Evolutionary conservation across 164 flowering plant genomes (phyloP), one percentile per base, ranked within the genome.

Genomic region (Amborella trichopoda): DNA sequence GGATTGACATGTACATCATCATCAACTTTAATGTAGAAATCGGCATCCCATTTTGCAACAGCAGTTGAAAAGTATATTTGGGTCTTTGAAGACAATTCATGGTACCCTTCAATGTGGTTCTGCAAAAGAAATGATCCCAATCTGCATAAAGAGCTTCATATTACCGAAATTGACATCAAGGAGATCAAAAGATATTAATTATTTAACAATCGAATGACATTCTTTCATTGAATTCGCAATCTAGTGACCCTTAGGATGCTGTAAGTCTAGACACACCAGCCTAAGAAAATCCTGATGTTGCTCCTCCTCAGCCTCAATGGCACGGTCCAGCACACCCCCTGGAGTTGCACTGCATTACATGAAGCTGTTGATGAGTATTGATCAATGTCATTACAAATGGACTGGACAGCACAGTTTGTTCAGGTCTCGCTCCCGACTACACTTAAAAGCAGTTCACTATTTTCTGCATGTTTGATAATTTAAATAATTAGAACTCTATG

Each of bases 71-170:
- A 91, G 68, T 74, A 87, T 52, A 64, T 71, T 72, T 82, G 82
- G 10, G 98, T 90, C 59, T 90, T 90, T 34, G 87, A 64, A 27
- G 98, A 83, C 57, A 90, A 61, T 53, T 81, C 87, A 56, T 81
- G 96, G 56, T 90, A 90, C 13, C 96, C 98, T 80, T 90, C 98
- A 3, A 83, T 63, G 58, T 90, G 98, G 54, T 83, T 67, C 98
- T 87, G 87, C 67, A 66, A 44, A 26, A 41, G 25, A 49, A 47
- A 55, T 9, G 28, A 14, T 42, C 17, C 11, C 6, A 19, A 40
- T 33, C 30, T 27, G 40, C 18, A 46, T 19, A 54, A 46, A 11
- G 33, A 53, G 25, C 43, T 44, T 26, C 20, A 27, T 12, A 44
- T 23, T 33, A 33, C 12, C 21, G 16, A 16, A 18, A 38, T 38